Base-by-base conservation (phyloP, 345 rosid genomes). In the Dovyalis caffra region DNA sequence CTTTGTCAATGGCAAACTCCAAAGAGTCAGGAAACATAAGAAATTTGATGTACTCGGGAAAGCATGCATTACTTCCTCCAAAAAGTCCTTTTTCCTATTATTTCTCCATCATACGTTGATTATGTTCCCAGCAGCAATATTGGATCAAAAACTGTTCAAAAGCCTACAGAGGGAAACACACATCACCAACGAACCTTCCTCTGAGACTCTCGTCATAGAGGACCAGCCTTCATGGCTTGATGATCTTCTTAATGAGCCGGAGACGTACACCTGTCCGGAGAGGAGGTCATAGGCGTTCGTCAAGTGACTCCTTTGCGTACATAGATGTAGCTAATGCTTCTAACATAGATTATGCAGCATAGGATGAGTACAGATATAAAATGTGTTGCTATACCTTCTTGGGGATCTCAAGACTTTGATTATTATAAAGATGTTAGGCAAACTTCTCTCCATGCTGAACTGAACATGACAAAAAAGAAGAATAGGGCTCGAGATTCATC, bases 211-310 rank as follows among this genome's bases (percentile, higher is more conserved):
- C 69, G 74, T 92, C 66, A 71, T 88, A 63, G 99, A 96, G 67
- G 98, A 93, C 80, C 98, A 91, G 80, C 99, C 99, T 72, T 96
- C 92, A 72, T 96, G 99, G 99, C 95, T 93, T 70, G 99, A 96
- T 87, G 99, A 96, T 87, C 94, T 93, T 68, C 97, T 96, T 73
- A 90, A 93, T 34, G 99, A 96, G 81, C 99, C 98, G 0, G 98
- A 96, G 71, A 96, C n/a, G n/a, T n/a, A n/a, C 92, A 57, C 98
- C 98, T 66, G 97, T 87, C 25, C 89, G 89, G 25, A 88, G 78
- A 88, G 96, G 92, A 43, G 92, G 95, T 81, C 99, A 96, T 85
- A 82, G 99, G 66, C 97, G 99, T 38, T 96, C 98, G 38, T 96
- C 99, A 7, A 96, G 99, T 77, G 99, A 96, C 84, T 91, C 99